Evolutionary conservation across 139 green algal species (phyloP), one percentile per base, ranked within the genome.

Genomic region (Raphidocelis subcapitata): DNA sequence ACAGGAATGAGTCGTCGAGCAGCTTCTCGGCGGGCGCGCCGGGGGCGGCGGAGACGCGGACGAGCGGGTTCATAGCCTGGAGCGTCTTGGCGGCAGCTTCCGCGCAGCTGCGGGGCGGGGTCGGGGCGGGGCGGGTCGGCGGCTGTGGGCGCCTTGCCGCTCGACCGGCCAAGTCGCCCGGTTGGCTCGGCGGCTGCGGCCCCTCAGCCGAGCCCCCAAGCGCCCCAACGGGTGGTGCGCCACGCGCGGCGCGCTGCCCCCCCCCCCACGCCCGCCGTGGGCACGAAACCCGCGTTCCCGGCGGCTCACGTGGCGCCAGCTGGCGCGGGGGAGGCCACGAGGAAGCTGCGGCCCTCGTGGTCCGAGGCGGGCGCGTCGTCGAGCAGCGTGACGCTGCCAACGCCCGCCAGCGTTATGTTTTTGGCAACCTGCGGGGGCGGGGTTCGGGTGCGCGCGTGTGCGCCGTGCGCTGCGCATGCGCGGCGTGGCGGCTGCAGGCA

Each of bases 51-150:
- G 33, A 16, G 2, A 97, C 85, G 18, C 74, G 67, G 31, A 98
- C 88, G 29, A 96, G 74, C 0, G 93, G 93, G 77, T 98, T 98
- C 87, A 97, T 94, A n/a, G 92, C 91, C 33, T 81, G 78, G 23
- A 97, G 83, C 3, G 85, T 90, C 21, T 35, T 57, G 1, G 77
- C 88, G 54, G 72, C 85, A 3, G 82, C 84, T 49, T 92, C 63
- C 0, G 88, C 86, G n/a, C 93, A 80, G 3, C 81, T 92, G 81
- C 47, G 44, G 54, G 31, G 23, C 21, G 21, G 46, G 1, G 5
- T 28, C 47, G 15, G 14, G 52, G 16, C 28, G 21, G 44, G 20
- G 56, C 12, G n/a, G n/a, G n/a, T n/a, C n/a, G n/a, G n/a, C n/a
- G n/a, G n/a, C n/a, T n/a, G n/a, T n/a, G n/a, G n/a, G n/a, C n/a